These are phyloP conservation scores for Acacia melanoxylon DNA, from an alignment of 306 rosid species.

Conservation along the genomic window DNA sequence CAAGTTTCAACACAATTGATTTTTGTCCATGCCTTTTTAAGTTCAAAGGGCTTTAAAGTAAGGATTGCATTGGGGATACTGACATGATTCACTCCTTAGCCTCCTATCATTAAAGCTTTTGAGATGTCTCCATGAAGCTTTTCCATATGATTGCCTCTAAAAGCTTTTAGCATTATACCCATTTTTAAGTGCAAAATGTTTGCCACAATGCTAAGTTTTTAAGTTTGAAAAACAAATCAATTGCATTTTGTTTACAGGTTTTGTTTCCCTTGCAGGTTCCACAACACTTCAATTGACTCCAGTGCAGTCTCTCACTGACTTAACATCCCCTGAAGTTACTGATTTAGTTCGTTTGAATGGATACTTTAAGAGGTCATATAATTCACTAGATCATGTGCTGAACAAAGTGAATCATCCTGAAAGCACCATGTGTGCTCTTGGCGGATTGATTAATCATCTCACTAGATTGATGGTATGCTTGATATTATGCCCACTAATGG, in stretches of 20 bases:
- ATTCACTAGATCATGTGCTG: slow-evolving; percentile 57
- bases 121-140: not conserved
- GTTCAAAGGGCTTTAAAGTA: not conserved
- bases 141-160: slow-evolving; percentile 1
- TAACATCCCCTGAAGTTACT: slow-evolving; percentile 58
- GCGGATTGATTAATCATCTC: slow-evolving; percentile 78
- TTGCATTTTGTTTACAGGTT: slow-evolving; percentile 23
- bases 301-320: slow-evolving; percentile 53
- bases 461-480: slow-evolving; percentile 83
- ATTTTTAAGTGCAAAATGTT: not conserved
- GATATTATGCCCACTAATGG: slow-evolving; percentile 13
- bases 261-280: slow-evolving; percentile 56
- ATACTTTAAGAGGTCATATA: slow-evolving; percentile 73
- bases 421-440: slow-evolving; percentile 65
- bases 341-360: slow-evolving; percentile 61
- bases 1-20: not conserved
- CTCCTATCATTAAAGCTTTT: not conserved
- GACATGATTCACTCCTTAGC: not conserved
- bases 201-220: not conserved
- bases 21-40: not conserved
- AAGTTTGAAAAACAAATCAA: not conserved
- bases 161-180: slow-evolving; percentile 15
- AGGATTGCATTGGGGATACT: not conserved
- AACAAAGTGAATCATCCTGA: slow-evolving; percentile 56
- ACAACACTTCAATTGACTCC: slow-evolving; percentile 64